phyloP scores from a whole-genome alignment of 257 asterid species.

The Buddleja alternifolia region DNA sequence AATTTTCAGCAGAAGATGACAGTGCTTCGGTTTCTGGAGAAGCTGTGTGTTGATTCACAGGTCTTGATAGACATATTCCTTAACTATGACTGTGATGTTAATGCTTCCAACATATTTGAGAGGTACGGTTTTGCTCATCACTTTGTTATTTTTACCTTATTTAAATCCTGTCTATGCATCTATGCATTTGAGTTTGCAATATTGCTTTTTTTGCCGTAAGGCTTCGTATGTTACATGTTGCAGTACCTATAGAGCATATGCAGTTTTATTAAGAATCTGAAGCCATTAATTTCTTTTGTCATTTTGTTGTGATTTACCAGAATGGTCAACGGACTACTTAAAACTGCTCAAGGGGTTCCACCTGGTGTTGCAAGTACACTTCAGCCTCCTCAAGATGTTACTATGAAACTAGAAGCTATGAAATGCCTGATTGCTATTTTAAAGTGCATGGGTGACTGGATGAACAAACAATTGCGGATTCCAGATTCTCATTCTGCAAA shows the following conservation, averaged over 20 bases:
- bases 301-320: slow-evolving; percentile 43
- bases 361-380: slow-evolving; percentile 85
- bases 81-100: slow-evolving; percentile 98
- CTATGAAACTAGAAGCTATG: slow-evolving; percentile 95
- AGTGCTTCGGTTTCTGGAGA: slow-evolving; percentile 94
- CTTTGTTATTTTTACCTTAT: slow-evolving; percentile 20
- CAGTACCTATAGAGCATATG: slow-evolving; percentile 1
- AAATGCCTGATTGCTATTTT: slow-evolving; percentile 83
- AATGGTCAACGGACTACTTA: slow-evolving; percentile 98
- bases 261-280: slow-evolving; percentile 21
- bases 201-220: slow-evolving; percentile 15
- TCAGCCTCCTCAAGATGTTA: slow-evolving; percentile 83
- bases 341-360: slow-evolving; percentile 98
- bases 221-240: slow-evolving; percentile 11
- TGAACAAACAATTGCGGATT: slow-evolving; percentile 91
- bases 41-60: slow-evolving; percentile 89
- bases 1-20: slow-evolving; percentile 99
- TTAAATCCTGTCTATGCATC: slow-evolving; percentile 16
- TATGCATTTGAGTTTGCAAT: slow-evolving; percentile 25
- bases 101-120: slow-evolving; percentile 98
- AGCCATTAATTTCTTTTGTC: slow-evolving; percentile 20
- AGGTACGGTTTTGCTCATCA: slow-evolving; percentile 56
- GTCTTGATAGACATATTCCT: slow-evolving; percentile 96
- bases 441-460: slow-evolving; percentile 98
- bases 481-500: slow-evolving; percentile 75